Conservation (phyloP, 208 protist species). For the Phytomonas francai region DNA sequence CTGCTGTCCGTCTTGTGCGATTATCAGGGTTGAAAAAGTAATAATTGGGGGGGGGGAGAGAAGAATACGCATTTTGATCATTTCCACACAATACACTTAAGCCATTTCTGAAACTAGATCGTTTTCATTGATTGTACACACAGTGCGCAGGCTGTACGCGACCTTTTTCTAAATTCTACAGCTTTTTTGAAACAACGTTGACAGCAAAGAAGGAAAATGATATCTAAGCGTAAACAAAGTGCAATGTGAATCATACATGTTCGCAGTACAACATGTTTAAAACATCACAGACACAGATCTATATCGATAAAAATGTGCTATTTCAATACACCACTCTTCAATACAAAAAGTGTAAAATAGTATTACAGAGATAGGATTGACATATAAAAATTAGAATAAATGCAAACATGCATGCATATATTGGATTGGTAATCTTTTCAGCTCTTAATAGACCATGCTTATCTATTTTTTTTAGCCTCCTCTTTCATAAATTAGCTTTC, state of each 20-base stretch:
- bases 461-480: not conserved
- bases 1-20: not conserved
- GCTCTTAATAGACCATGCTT: not conserved
- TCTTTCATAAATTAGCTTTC: not conserved
- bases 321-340: not conserved
- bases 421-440: not conserved
- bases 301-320: conserved; percentile 5
- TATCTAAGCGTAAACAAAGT: conserved; percentile 9
- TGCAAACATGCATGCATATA: not conserved
- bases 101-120: not conserved
- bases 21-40: not conserved
- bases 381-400: not conserved
- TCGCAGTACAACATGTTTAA: not conserved
- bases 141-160: conserved; percentile 6
- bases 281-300: conserved; percentile 1
- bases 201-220: conserved; percentile 16
- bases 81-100: not conserved
- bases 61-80: not conserved
- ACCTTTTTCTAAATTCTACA: not conserved
- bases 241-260: not conserved
- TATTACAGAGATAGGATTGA: not conserved
- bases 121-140: not conserved
- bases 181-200: not conserved
- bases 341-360: not conserved
- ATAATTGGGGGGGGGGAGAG: not conserved